A percentile compares a stretch with the other conserved stretches of the same genome.
These are phyloP conservation scores for Hypsizygus ulmarius DNA, from an alignment of 1,284 basidiomycete genomes.

Conservation along the genomic window DNA sequence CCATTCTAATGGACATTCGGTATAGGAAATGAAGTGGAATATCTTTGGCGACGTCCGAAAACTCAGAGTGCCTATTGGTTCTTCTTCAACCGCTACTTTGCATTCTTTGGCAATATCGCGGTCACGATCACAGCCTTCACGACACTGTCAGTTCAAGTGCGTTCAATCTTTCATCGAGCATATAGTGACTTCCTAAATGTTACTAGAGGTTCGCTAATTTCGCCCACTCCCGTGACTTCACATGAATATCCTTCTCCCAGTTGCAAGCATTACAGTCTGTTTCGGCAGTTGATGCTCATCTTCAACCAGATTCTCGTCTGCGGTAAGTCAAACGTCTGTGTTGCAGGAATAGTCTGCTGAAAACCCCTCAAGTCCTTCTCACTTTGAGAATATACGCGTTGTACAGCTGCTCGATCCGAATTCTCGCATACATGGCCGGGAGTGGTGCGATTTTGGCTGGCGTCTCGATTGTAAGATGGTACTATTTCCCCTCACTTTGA, in stretches of 20 bases:
- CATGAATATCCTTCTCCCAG: conserved; percentile 1
- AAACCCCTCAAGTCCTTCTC: conserved; percentile 32
- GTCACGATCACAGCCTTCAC: conserved; percentile 31
- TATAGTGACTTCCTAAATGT: neutral
- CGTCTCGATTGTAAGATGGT: conserved; percentile 29
- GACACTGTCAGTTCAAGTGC: conserved; percentile 23
- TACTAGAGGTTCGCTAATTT: conserved; percentile 13
- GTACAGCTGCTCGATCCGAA: conserved; percentile 32
- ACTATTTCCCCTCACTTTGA: neutral
- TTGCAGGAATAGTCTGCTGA: neutral
- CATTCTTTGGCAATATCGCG: conserved; percentile 36
- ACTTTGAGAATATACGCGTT: conserved; percentile 40
- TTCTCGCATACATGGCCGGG: conserved; percentile 29
- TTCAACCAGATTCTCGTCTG: conserved; percentile 40
- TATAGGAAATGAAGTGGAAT: conserved; percentile 36
- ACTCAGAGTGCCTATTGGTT: conserved; percentile 38
- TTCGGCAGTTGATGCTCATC: conserved; percentile 38
- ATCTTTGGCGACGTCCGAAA: conserved; percentile 39
- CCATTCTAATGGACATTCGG: neutral
- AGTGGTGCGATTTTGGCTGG: conserved; percentile 25
- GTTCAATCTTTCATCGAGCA: neutral
- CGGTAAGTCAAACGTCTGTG: conserved; percentile 26
- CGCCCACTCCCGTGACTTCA: neutral
- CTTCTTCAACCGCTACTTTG: conserved; percentile 42
- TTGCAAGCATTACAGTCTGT: conserved; percentile 26